Evolutionary conservation across 2,329 filamentous ascomycete species (phyloP).

Genomic region (Botrytis byssoidea): DNA sequence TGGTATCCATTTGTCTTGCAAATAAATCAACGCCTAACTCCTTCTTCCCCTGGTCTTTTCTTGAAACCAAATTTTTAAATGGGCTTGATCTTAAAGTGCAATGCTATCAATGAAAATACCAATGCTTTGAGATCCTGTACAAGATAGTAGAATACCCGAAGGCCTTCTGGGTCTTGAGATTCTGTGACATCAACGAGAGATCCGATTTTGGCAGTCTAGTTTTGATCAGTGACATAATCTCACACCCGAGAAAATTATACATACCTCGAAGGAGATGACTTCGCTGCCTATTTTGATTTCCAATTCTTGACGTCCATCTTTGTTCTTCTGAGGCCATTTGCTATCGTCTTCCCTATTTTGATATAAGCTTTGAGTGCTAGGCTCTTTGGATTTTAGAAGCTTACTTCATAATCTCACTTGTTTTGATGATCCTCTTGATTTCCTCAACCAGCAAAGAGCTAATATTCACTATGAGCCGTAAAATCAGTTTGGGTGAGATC

Average conservation of each 20-base stretch:
- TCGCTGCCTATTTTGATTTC: conserved; percentile 93
- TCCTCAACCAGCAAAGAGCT: conserved; percentile 87
- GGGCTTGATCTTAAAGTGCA: conserved; percentile 95
- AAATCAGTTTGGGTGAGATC: conserved; percentile 18
- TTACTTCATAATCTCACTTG: conserved; percentile 96
- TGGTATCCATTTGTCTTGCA: conserved; percentile 36
- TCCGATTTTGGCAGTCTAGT: conserved; percentile 93
- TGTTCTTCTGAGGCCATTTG: conserved; percentile 99
- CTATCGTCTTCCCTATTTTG: conserved; percentile 82
- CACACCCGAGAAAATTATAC: neutral
- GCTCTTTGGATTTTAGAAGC: conserved; percentile 28
- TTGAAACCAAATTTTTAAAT: conserved; percentile 48
- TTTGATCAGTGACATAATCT: neutral
- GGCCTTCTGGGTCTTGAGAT: conserved; percentile 90
- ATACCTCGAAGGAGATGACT: conserved; percentile 95
- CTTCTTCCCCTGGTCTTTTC: conserved; percentile 16
- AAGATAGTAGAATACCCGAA: conserved; percentile 97
- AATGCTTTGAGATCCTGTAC: conserved; percentile 96
- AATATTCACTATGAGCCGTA: conserved; percentile 75
- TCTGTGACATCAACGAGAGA: conserved; percentile 96
- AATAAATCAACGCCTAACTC: conserved; percentile 35
- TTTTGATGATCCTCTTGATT: conserved; percentile 95
- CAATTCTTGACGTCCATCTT: conserved; percentile 93
- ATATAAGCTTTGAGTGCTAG: conserved; percentile 32
- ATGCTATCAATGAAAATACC: conserved; percentile 90